Percentiles rank a stretch among this genome's conserved stretches.
Conservation (phyloP, 768 basidiomycete genomes). For the Leccinum imitatum region DNA sequence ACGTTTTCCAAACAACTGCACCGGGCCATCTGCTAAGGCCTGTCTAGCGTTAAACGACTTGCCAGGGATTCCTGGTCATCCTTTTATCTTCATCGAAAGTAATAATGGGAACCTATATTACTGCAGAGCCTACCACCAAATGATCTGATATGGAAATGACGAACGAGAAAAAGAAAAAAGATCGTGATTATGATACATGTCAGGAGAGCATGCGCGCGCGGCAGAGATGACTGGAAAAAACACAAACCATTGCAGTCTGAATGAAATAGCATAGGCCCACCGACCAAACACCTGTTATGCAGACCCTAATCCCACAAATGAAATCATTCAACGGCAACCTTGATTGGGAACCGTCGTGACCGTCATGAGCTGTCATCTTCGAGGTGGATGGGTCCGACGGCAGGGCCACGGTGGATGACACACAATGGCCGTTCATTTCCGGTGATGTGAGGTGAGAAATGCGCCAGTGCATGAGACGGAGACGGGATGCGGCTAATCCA, state of each 20-base stretch:
- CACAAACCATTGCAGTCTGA: conserved; percentile 5
- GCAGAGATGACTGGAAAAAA: conserved; percentile 2
- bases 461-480: conserved; percentile 1
- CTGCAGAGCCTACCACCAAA: background rate
- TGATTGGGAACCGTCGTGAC: background rate
- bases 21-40: background rate
- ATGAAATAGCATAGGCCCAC: background rate
- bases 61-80: background rate
- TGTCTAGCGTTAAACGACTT: background rate
- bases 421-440: conserved; percentile 2
- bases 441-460: background rate
- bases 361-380: conserved; percentile 12
- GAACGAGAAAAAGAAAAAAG: background rate
- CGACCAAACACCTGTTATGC: background rate
- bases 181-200: background rate
- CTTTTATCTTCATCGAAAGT: background rate
- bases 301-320: background rate
- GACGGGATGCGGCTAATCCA: conserved; percentile 47
- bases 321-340: background rate
- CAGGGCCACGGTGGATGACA: background rate
- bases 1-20: background rate
- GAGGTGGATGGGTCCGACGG: conserved; percentile 25
- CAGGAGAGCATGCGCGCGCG: background rate
- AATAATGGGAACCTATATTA: background rate
- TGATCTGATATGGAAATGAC: background rate